Evolutionary conservation across 805 yeast genomes (phyloP).

Genomic region (Saccharomycopsis fodiens): DNA sequence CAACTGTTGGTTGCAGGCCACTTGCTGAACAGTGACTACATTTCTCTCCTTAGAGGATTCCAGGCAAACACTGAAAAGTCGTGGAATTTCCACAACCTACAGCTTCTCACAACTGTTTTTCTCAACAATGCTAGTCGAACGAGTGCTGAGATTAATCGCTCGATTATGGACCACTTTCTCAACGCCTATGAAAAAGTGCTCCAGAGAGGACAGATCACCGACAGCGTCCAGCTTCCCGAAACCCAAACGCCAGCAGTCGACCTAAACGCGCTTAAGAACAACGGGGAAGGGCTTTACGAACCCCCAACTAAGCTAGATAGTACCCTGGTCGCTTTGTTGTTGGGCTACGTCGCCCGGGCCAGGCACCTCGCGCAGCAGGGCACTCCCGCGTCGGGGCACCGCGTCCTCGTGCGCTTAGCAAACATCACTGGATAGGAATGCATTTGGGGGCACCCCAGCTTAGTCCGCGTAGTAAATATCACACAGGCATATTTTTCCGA

Average conservation of each 20-base stretch:
- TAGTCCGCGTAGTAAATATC: too few relatives aligned
- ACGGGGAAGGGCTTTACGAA: too few relatives aligned
- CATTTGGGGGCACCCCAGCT: too few relatives aligned
- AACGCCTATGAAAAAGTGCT: neutral
- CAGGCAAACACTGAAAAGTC: neutral
- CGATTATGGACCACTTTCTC: neutral
- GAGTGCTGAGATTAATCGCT: neutral
- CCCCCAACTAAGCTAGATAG: too few relatives aligned
- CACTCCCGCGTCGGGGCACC: neutral
- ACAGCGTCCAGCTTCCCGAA: neutral
- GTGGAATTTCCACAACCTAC: conserved; percentile 2
- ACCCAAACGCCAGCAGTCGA: too few relatives aligned
- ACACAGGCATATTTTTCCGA: too few relatives aligned
- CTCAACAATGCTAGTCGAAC: neutral
- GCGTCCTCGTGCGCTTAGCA: neutral
- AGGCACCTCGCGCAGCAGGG: too few relatives aligned
- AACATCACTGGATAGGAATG: too few relatives aligned
- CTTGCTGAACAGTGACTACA: neutral
- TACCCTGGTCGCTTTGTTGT: too few relatives aligned
- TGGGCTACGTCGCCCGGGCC: too few relatives aligned
- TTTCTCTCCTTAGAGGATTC: neutral
- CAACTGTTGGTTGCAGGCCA: neutral
- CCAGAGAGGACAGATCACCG: neutral
- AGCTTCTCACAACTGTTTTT: neutral
- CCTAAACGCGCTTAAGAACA: too few relatives aligned